phyloP scores from a whole-genome alignment of 345 rosid species.

The Hibiscus tridactylites region DNA sequence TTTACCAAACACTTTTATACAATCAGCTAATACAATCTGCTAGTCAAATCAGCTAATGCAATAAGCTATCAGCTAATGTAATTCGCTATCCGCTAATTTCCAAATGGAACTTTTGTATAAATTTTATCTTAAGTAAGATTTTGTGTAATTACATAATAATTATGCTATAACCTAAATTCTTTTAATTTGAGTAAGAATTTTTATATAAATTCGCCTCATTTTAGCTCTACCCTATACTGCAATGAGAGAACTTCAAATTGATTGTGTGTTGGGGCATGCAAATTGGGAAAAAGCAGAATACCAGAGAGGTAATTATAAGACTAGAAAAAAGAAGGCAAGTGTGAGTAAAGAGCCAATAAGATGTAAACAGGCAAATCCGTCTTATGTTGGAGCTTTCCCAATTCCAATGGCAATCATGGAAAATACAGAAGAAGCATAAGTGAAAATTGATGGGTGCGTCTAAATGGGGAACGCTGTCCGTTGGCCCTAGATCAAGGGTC shows the following conservation, averaged over 20 bases:
- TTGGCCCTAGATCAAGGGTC: background rate
- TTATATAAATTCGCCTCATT: no score
- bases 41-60: no score
- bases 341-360: background rate
- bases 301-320: background rate
- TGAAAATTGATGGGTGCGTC: background rate
- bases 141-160: no score
- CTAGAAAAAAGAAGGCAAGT: background rate
- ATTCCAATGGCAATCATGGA: background rate
- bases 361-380: background rate
- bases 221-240: no score
- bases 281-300: background rate
- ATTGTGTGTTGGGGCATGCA: background rate
- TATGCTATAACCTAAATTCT: no score
- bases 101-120: no score
- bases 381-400: background rate
- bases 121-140: no score
- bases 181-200: no score
- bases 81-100: no score
- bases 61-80: no score
- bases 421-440: background rate
- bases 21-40: no score
- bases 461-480: background rate
- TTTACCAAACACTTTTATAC: no score
- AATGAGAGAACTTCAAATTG: background rate